Evolutionary conservation across 2,329 filamentous ascomycete species (phyloP).

Genomic region (Epichloe bromicola): DNA sequence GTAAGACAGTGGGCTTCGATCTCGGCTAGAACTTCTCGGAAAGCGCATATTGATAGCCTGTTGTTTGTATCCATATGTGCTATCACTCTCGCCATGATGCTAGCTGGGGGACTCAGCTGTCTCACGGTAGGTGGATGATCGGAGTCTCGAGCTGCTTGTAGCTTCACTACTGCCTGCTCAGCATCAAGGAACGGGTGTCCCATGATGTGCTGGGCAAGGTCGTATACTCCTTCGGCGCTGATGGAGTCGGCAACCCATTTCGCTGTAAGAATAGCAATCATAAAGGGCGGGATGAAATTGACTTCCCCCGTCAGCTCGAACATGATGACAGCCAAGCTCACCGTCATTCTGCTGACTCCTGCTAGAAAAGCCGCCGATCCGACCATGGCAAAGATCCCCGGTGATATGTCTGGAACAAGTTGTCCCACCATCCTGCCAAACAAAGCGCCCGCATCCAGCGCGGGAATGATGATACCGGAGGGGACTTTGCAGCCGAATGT

Average conservation of each 20-base stretch:
- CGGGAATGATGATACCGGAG: slow-evolving; percentile 47
- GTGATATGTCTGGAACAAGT: slow-evolving; percentile 28
- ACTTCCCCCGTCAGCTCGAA: slow-evolving; percentile 48
- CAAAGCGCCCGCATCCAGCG: slow-evolving; percentile 42
- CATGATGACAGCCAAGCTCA: slow-evolving; percentile 46
- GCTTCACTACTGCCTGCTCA: slow-evolving; percentile 28
- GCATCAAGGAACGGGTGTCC: slow-evolving; percentile 45
- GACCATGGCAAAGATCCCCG: slow-evolving; percentile 49
- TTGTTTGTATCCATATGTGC: slow-evolving; percentile 30
- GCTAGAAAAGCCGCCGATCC: slow-evolving; percentile 45
- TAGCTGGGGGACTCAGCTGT: slow-evolving; percentile 38
- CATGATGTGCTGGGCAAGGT: slow-evolving; percentile 44
- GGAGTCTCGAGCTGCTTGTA: slow-evolving; percentile 21
- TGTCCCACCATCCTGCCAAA: slow-evolving; percentile 41
- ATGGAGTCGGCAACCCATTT: slow-evolving; percentile 46
- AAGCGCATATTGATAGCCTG: slow-evolving; percentile 21
- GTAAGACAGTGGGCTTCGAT: slow-evolving; percentile 37
- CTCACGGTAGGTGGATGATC: slow-evolving; percentile 23
- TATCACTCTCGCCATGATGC: slow-evolving; percentile 44
- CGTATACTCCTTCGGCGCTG: slow-evolving; percentile 40
- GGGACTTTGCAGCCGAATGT: slow-evolving; percentile 49
- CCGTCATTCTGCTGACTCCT: slow-evolving; percentile 45
- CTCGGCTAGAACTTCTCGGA: slow-evolving; percentile 32
- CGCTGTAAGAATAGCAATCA: slow-evolving; percentile 45
- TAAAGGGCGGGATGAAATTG: slow-evolving; percentile 42